These are phyloP conservation scores for Urochloa ruziziensis DNA, from an alignment of 176 grass and related monocot genomes.

Conservation along the genomic window DNA sequence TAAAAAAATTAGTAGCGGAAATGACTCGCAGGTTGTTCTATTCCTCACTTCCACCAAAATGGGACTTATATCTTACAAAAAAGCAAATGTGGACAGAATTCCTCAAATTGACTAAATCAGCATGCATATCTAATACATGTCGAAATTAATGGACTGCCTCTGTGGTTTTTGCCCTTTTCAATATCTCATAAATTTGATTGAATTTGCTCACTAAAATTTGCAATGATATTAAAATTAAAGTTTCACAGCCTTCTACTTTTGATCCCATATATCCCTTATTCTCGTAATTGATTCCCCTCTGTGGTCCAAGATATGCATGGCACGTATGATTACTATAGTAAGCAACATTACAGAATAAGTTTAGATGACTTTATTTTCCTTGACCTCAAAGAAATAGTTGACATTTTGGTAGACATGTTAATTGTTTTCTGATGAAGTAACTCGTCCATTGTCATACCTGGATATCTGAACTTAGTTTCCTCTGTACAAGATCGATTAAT, in stretches of 20 bases:
- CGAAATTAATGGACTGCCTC: not conserved
- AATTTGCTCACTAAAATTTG: not conserved
- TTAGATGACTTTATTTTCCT: slow-evolving; percentile 6
- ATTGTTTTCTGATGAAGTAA: not conserved
- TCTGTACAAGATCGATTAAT: not conserved
- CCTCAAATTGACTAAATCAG: not conserved
- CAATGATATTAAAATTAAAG: not conserved
- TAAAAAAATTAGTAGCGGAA: not conserved
- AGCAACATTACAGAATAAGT: not conserved
- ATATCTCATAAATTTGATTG: not conserved
- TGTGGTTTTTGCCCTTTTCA: not conserved
- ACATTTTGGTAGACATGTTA: not conserved
- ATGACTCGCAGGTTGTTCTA: not conserved
- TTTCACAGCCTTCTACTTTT: not conserved
- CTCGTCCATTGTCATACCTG: not conserved
- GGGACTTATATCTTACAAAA: not conserved
- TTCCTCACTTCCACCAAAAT: not conserved
- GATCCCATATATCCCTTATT: not conserved
- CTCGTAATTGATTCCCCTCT: not conserved
- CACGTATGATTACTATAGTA: not conserved
- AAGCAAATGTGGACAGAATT: not conserved
- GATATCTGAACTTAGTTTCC: not conserved
- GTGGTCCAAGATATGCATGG: not conserved
- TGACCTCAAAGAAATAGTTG: slow-evolving; percentile 29
- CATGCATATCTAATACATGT: not conserved